phyloP scores from a whole-genome alignment of 1,284 basidiomycete genomes.

The Fomitopsis betulina region DNA sequence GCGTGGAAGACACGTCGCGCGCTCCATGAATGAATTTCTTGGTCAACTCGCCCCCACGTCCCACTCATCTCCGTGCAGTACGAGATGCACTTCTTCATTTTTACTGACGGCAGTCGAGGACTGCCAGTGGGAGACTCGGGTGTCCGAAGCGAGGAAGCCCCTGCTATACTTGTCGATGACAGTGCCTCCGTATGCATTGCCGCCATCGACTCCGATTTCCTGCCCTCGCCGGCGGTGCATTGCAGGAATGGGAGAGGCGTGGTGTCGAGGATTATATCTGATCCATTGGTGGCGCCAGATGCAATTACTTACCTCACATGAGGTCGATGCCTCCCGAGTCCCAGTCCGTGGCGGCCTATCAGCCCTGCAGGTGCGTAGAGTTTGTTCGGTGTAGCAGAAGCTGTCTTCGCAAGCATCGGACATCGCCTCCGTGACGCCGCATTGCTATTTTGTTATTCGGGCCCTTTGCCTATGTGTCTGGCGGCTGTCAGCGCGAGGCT shows the following conservation, averaged over 20 bases:
- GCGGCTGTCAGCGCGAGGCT: not conserved
- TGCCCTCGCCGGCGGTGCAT: not conserved
- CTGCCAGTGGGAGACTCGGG: not conserved
- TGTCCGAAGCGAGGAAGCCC: not conserved
- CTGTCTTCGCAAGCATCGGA: not conserved
- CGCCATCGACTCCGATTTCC: not conserved
- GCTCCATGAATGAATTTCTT: not conserved
- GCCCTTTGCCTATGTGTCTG: not conserved
- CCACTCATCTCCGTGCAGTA: not conserved
- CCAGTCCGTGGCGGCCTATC: not conserved
- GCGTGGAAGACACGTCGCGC: not conserved
- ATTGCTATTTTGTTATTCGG: constrained; percentile 1
- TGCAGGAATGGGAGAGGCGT: not conserved
- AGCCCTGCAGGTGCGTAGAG: not conserved
- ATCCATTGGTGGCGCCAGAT: not conserved
- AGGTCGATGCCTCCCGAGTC: not conserved
- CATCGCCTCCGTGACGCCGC: not conserved
- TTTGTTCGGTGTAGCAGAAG: not conserved
- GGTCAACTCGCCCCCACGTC: not conserved
- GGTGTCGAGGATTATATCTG: not conserved
- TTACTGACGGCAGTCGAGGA: not conserved
- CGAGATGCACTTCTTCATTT: not conserved
- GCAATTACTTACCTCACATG: not conserved
- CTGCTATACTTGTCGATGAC: not conserved
- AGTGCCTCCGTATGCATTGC: not conserved